Conservation (phyloP, 164 flowering plant species). For the Annona cherimola region DNA sequence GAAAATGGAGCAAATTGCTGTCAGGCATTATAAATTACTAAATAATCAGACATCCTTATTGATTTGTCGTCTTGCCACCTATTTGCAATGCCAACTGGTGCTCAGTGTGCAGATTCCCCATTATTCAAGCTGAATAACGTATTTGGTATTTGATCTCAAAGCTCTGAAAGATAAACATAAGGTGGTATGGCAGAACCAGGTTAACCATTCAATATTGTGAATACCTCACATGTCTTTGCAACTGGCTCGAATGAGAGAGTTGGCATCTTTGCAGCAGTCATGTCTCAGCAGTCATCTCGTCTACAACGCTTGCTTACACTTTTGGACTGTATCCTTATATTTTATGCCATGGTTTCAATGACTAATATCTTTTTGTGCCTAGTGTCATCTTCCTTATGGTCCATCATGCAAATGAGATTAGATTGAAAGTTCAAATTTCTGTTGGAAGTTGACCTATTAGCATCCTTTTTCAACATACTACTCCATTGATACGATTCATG, state of each 20-base stretch:
- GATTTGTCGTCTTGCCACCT: too few relatives aligned
- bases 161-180: neutral
- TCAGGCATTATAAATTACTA: too few relatives aligned
- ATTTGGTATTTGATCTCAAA: too few relatives aligned
- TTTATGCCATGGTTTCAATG: neutral
- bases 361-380: neutral
- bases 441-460: neutral
- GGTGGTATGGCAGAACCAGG: neutral
- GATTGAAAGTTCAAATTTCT: conserved; percentile 3
- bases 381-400: neutral
- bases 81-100: too few relatives aligned
- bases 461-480: neutral
- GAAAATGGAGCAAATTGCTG: too few relatives aligned
- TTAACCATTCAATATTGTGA: neutral
- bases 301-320: conserved; percentile 82
- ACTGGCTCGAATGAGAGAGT: conserved; percentile 23
- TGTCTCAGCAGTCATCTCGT: conserved; percentile 94
- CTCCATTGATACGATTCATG: neutral
- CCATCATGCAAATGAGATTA: neutral
- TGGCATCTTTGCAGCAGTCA: conserved; percentile 20
- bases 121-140: too few relatives aligned
- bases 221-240: conserved; percentile 2
- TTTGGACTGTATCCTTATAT: conserved; percentile 73
- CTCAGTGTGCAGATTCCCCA: too few relatives aligned
- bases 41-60: too few relatives aligned